These are phyloP conservation scores for Crataegus laevigata DNA, from an alignment of 306 rosid species.

Conservation along the genomic window DNA sequence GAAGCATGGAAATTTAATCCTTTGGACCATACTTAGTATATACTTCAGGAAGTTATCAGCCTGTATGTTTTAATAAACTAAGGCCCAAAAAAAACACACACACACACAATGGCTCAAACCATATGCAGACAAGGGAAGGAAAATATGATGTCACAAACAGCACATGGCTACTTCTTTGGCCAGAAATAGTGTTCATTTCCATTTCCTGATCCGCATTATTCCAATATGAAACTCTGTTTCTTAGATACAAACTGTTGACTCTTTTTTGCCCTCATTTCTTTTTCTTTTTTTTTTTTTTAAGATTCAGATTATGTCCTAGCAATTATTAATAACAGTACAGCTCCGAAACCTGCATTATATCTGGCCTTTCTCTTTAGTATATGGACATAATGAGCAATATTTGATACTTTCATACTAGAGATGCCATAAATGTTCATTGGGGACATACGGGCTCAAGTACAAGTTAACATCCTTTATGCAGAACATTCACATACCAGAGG, in stretches of 20 bases:
- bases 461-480: neutral
- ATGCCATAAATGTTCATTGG: neutral
- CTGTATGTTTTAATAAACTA: neutral
- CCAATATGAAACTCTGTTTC: neutral
- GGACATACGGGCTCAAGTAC: neutral
- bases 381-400: neutral
- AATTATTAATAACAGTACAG: neutral
- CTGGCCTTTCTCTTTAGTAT: neutral
- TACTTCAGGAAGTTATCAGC: neutral
- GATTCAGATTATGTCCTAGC: neutral
- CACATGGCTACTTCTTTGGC: neutral
- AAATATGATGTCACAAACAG: neutral
- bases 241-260: neutral
- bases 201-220: neutral
- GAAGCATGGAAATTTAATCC: neutral
- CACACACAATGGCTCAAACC: neutral
- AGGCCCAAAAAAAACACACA: neutral
- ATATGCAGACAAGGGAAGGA: neutral
- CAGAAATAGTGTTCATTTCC: neutral
- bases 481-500: constrained; percentile 61
- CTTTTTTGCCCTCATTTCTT: neutral
- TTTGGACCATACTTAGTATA: neutral
- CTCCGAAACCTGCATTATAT: neutral
- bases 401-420: neutral
- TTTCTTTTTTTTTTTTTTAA: neutral